phyloP scores from a whole-genome alignment of 2,329 filamentous ascomycete species.

The Sarocladium brachiariae region DNA sequence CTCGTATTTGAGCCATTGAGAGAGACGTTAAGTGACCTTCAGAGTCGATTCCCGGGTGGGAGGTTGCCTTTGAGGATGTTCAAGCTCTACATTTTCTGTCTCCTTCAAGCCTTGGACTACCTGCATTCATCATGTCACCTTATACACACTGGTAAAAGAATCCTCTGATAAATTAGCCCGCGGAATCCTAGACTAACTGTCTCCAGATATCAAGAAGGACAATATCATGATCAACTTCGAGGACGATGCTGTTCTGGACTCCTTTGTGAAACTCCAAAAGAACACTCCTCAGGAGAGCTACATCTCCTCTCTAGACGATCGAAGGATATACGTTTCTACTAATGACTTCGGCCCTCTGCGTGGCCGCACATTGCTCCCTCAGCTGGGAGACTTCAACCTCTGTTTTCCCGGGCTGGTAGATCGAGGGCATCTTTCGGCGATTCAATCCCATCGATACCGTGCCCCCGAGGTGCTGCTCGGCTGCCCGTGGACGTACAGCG shows the following conservation, averaged over 20 bases:
- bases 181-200: background rate
- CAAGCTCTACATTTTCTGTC: constrained; percentile 14
- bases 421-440: constrained; percentile 13
- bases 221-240: constrained; percentile 19
- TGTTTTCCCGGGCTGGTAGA: constrained; percentile 12
- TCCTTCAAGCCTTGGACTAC: constrained; percentile 17
- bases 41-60: constrained; percentile 12
- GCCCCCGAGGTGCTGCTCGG: constrained; percentile 20
- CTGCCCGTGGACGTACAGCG: constrained; percentile 16
- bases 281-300: constrained; percentile 10
- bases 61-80: constrained; percentile 13
- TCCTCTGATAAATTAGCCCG: background rate
- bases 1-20: constrained; percentile 18
- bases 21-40: constrained; percentile 16
- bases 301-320: constrained; percentile 12
- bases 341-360: constrained; percentile 14
- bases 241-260: constrained; percentile 12
- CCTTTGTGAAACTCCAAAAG: constrained; percentile 9
- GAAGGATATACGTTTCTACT: constrained; percentile 14
- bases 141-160: constrained; percentile 17
- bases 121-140: constrained; percentile 16
- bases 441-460: constrained; percentile 18
- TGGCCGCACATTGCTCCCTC: constrained; percentile 12
- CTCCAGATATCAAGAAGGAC: constrained; percentile 17
- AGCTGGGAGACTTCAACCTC: constrained; percentile 16